A percentile compares a stretch with the other conserved stretches of the same genome.
These are phyloP conservation scores for Orbilia brochopaga DNA, from an alignment of 2,329 filamentous ascomycete species.

Conservation along the genomic window DNA sequence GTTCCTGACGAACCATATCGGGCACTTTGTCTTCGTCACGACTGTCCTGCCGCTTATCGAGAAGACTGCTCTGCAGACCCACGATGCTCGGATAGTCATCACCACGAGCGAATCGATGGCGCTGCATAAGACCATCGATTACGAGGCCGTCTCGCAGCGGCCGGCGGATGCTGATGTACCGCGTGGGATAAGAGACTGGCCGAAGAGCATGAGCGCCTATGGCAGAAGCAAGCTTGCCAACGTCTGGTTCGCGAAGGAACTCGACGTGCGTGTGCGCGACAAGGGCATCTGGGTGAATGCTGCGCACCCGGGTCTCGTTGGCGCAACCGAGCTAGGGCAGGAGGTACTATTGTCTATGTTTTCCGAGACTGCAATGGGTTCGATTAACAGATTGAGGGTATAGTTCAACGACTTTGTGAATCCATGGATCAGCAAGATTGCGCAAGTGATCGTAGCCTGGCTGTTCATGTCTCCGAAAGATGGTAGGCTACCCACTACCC, in stretches of 20 bases:
- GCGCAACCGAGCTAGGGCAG: conserved; percentile 28
- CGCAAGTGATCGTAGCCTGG: conserved; percentile 10
- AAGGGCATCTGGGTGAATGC: conserved; percentile 57
- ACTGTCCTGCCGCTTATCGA: conserved; percentile 54
- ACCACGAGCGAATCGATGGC: conserved; percentile 55
- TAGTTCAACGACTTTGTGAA: conserved; percentile 30
- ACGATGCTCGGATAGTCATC: conserved; percentile 54
- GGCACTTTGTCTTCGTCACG: conserved; percentile 61
- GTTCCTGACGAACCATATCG: conserved; percentile 63
- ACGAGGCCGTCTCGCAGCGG: conserved; percentile 27
- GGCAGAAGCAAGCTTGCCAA: conserved; percentile 63
- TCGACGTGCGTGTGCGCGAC: conserved; percentile 69
- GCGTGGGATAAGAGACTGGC: conserved; percentile 19
- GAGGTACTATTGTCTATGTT: background rate
- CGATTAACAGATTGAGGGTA: conserved; percentile 29
- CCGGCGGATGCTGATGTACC: conserved; percentile 26
- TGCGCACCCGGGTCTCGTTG: conserved; percentile 51
- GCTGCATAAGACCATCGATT: conserved; percentile 56
- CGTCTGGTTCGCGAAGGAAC: conserved; percentile 59
- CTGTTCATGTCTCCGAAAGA: conserved; percentile 23
- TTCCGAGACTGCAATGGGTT: conserved; percentile 9
- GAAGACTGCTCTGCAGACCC: conserved; percentile 52
- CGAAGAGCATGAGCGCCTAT: conserved; percentile 58
- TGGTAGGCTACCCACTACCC: conserved; percentile 4
- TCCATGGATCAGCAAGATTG: conserved; percentile 8